phyloP scores from a whole-genome alignment of 805 yeast genomes.

The Candida saitoana region DNA sequence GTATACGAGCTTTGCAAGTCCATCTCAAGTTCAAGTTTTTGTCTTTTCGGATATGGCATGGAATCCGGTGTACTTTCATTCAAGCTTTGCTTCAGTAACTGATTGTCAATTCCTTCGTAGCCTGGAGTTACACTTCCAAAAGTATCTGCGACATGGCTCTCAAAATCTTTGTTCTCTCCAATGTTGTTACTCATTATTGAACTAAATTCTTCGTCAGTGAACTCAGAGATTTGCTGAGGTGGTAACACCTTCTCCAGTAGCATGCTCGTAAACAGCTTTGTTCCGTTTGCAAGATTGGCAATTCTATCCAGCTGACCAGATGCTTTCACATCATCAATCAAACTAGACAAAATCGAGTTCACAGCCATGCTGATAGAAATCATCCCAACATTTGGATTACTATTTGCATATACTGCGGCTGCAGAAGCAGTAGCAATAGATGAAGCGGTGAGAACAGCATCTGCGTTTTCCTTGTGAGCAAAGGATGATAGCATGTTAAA shows the following conservation, averaged over 20 bases:
- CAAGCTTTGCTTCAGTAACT: too few species aligned
- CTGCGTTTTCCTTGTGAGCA: slow-evolving; percentile 29
- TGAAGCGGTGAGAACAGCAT: slow-evolving; percentile 30
- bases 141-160: neutral
- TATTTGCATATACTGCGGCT: slow-evolving; percentile 33
- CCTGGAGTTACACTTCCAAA: neutral
- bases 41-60: neutral
- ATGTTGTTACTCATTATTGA: slow-evolving; percentile 7
- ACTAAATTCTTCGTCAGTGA: slow-evolving; percentile 8
- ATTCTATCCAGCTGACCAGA: slow-evolving; percentile 22
- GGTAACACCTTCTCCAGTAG: slow-evolving; percentile 4
- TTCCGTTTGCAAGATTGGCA: slow-evolving; percentile 19
- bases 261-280: slow-evolving; percentile 6
- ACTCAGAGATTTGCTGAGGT: slow-evolving; percentile 4
- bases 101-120: neutral
- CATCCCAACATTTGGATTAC: slow-evolving; percentile 16
- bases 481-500: slow-evolving; percentile 35
- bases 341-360: slow-evolving; percentile 17
- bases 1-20: neutral
- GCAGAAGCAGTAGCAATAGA: slow-evolving; percentile 35
- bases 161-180: slow-evolving; percentile 4
- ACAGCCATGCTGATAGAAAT: slow-evolving; percentile 22
- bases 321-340: slow-evolving; percentile 19
- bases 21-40: neutral
- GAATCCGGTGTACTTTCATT: neutral